These are phyloP conservation scores for Gymnopilus dilepis DNA, from an alignment of 768 basidiomycete species.

Conservation along the genomic window DNA sequence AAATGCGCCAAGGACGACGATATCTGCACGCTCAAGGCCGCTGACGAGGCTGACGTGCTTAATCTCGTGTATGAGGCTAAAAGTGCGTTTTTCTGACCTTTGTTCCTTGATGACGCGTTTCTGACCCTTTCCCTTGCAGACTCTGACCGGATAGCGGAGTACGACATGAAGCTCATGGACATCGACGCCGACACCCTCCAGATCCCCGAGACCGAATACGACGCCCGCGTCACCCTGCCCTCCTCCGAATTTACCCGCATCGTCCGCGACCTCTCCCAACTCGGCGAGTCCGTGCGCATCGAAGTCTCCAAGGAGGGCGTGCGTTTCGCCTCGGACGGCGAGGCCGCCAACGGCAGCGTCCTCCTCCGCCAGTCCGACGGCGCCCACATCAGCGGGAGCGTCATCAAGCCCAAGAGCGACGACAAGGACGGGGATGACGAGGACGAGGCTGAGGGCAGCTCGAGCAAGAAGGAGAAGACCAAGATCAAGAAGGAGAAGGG, in stretches of 20 bases:
- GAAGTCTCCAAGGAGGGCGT: slow-evolving; percentile 97
- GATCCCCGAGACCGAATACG: slow-evolving; percentile 98
- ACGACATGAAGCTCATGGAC: slow-evolving; percentile 99
- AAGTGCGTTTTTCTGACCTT: slow-evolving; percentile 59
- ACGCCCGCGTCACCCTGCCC: slow-evolving; percentile 88
- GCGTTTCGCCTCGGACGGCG: slow-evolving; percentile 90
- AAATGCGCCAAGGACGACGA: slow-evolving; percentile 99
- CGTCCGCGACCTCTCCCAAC: slow-evolving; percentile 85
- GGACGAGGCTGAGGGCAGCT: slow-evolving; percentile 44
- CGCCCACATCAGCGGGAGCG: slow-evolving; percentile 42
- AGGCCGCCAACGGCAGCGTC: slow-evolving; percentile 90
- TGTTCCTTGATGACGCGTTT: neutral
- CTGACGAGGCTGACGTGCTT: slow-evolving; percentile 88
- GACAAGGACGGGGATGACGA: slow-evolving; percentile 45
- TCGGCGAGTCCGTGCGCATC: slow-evolving; percentile 95
- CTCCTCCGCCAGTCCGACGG: slow-evolving; percentile 78
- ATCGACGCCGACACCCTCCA: slow-evolving; percentile 95
- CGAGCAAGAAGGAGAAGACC: slow-evolving; percentile 49
- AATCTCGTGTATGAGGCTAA: slow-evolving; percentile 90
- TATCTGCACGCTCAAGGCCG: slow-evolving; percentile 86
- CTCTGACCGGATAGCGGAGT: slow-evolving; percentile 93
- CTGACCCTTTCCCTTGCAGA: slow-evolving; percentile 46
- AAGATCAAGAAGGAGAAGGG: slow-evolving; percentile 56
- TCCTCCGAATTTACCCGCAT: slow-evolving; percentile 90
- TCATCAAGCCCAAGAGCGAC: slow-evolving; percentile 43